phyloP scores from a whole-genome alignment of 1,284 basidiomycete species.

The Neonothopanus nambi region DNA sequence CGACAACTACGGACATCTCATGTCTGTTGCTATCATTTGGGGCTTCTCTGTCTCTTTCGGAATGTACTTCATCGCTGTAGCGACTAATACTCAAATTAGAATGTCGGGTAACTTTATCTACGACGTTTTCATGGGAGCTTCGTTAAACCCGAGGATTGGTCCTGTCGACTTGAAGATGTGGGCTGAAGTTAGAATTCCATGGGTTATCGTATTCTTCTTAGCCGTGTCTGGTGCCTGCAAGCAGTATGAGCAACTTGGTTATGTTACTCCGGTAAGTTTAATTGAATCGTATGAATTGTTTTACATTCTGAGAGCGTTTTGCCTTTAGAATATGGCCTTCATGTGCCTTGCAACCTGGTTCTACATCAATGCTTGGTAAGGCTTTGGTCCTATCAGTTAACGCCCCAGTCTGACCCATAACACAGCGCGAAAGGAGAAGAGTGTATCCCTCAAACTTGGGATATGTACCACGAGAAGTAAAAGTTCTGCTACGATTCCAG shows the following conservation, averaged over 20 bases:
- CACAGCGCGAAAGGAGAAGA: slow-evolving; percentile 83
- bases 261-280: slow-evolving; percentile 80
- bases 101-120: slow-evolving; percentile 96
- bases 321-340: slow-evolving; percentile 86
- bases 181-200: slow-evolving; percentile 97
- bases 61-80: slow-evolving; percentile 78
- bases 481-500: slow-evolving; percentile 6
- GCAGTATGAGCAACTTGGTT: slow-evolving; percentile 92
- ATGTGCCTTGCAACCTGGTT: slow-evolving; percentile 96
- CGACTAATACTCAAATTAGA: slow-evolving; percentile 80
- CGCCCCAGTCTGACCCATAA: slow-evolving; percentile 22
- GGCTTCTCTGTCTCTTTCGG: slow-evolving; percentile 83
- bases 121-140: slow-evolving; percentile 96
- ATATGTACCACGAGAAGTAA: slow-evolving; percentile 96
- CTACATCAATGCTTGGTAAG: slow-evolving; percentile 94
- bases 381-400: slow-evolving; percentile 8
- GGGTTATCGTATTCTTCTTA: slow-evolving; percentile 95
- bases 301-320: slow-evolving; percentile 1
- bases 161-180: slow-evolving; percentile 98
- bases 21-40: slow-evolving; percentile 94
- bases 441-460: slow-evolving; percentile 99
- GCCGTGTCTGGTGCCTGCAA: slow-evolving; percentile 92
- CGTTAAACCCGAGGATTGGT: slow-evolving; percentile 93
- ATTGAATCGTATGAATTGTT: slow-evolving; percentile 37
- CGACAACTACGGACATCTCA: slow-evolving; percentile 94